Base-by-base conservation (phyloP, 2,329 filamentous ascomycete species). In the Zasmidium angulare region DNA sequence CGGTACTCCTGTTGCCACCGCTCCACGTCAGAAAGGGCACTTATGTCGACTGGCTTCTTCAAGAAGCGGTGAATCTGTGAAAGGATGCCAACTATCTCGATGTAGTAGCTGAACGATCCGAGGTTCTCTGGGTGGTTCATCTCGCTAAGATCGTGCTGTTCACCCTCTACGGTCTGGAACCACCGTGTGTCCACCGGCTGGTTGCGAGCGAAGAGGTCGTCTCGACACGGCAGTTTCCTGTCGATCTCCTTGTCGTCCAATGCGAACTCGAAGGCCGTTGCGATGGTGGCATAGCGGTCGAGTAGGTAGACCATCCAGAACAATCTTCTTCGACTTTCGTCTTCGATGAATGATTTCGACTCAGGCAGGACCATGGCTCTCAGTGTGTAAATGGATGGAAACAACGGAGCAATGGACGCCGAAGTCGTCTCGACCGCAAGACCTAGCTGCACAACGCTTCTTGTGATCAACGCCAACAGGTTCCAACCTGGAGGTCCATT, bases 261-360 rank as follows among this genome's bases (percentile, higher is more conserved):
- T 0, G 91, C 90, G 72, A 96, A 96, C 67, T 96, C 91, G 67
- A 96, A 96, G 0, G 93, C 91, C 0, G 93, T 96, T 0, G 91
- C 89, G 57, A 96, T 88, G 0, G 92, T 96, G 0, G 91, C 91
- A 71, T 96, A 96, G 52, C 93, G 84, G 72, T 97, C 93, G 4
- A 97, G 81, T 12, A 96, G 78, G 71, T 96, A 97, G 11, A 96
- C 87, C 87, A 96, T 93, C 93, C 93, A 97, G 74, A 97, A 96
- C 0, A 96, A 79, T 23, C 93, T 82, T 24, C 93, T 84, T 24
- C 92, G 82, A 46, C 90, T 89, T 74, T 97, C 93, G 62, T 96
- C 93, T 71, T 96, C 92, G 57, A 96, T 89, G 74, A 93, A 96
- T 62, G 91, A 89, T 53, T 86, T 87, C 0, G 93, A 84, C 61